These are phyloP conservation scores for Carex sylvatica DNA, from an alignment of 202 grass and related monocot genomes.

Conservation along the genomic window DNA sequence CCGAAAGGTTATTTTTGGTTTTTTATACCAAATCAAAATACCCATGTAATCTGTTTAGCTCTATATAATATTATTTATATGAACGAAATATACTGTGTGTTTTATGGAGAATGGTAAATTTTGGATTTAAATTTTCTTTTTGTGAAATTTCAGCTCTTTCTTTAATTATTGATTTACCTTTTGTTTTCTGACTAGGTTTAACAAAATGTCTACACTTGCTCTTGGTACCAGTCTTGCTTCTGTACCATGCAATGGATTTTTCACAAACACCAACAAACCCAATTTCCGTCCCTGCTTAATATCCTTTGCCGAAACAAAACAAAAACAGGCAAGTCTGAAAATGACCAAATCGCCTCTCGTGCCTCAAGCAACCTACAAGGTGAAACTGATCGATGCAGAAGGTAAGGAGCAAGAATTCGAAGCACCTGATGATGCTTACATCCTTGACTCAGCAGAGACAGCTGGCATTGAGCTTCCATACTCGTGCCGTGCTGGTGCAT, in stretches of 20 bases:
- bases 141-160: constrained; percentile 13
- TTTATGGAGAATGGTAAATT: not conserved
- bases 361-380: constrained; percentile 75
- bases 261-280: constrained; percentile 1
- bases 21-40: too few species aligned
- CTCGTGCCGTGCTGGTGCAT: constrained; percentile 77
- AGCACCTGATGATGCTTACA: constrained; percentile 78
- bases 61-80: too few species aligned
- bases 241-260: constrained; percentile 39
- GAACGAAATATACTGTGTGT: too few species aligned
- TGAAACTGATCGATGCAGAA: constrained; percentile 60
- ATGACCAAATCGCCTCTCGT: constrained; percentile 40
- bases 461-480: constrained; percentile 77
- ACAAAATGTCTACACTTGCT: constrained; percentile 54
- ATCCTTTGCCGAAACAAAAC: constrained; percentile 34
- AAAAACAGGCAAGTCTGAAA: constrained; percentile 36
- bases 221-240: constrained; percentile 38
- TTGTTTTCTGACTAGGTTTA: constrained; percentile 1
- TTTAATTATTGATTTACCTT: not conserved
- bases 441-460: constrained; percentile 63
- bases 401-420: constrained; percentile 64
- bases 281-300: constrained; percentile 36
- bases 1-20: too few species aligned
- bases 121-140: not conserved
- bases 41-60: too few species aligned